Evolutionary conservation across 1,139 yeast genomes (phyloP).

Genomic region (Lodderomyces jiufengensis): DNA sequence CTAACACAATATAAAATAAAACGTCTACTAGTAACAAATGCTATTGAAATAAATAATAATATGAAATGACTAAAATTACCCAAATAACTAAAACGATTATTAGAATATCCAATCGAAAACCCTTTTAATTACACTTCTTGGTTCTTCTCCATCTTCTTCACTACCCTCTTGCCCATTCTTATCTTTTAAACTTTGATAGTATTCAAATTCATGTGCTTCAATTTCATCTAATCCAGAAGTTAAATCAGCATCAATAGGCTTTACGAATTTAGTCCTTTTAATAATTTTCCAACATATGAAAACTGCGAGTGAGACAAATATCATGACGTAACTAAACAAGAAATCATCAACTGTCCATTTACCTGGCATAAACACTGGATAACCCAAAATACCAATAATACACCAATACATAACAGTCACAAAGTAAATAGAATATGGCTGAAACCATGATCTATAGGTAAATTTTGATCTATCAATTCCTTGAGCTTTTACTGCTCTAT

Average conservation of each 20-base stretch:
- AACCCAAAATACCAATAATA: constrained; percentile 39
- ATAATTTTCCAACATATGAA: constrained; percentile 30
- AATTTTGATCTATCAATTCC: constrained; percentile 33
- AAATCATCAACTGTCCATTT: constrained; percentile 31
- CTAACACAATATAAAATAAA: too few relatives aligned
- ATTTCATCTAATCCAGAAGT: constrained; percentile 31
- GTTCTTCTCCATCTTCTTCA: neutral
- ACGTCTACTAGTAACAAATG: too few relatives aligned
- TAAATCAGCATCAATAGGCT: constrained; percentile 34
- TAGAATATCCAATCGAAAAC: constrained; percentile 6
- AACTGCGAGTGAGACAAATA: constrained; percentile 29
- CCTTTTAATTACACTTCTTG: neutral
- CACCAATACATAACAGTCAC: constrained; percentile 30
- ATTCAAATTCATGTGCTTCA: constrained; percentile 40
- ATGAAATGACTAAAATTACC: too few relatives aligned
- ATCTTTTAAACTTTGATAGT: constrained; percentile 26
- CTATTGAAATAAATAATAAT: too few relatives aligned
- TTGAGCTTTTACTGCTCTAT: constrained; percentile 29
- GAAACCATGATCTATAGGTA: constrained; percentile 29
- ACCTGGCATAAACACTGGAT: constrained; percentile 34
- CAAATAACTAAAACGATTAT: too few relatives aligned
- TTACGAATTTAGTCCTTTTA: constrained; percentile 22
- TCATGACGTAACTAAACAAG: constrained; percentile 39
- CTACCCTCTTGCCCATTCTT: constrained; percentile 1
- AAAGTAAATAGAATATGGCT: constrained; percentile 32